phyloP scores from a whole-genome alignment of 257 asterid genomes.

The Gentiana macrophylla region DNA sequence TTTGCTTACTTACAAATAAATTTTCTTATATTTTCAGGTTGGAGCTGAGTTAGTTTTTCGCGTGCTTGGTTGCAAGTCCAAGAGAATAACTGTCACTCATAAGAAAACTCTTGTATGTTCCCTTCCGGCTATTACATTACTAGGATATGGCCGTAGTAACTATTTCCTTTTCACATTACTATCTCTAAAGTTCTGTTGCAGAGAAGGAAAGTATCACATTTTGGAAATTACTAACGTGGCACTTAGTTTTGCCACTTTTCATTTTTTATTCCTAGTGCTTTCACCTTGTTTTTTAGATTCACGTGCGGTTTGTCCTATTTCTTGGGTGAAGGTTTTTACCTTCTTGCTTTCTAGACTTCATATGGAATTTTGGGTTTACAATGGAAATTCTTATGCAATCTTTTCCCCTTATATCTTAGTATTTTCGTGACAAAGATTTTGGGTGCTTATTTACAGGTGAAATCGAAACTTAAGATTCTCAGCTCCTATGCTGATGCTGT shows the following conservation, averaged over 20 bases:
- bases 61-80: slow-evolving; percentile 95
- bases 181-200: not conserved
- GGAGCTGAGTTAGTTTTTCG: slow-evolving; percentile 84
- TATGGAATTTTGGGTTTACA: not conserved
- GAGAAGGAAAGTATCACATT: not conserved
- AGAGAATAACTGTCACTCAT: slow-evolving; percentile 92
- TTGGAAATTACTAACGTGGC: no score
- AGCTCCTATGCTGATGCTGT: slow-evolving; percentile 75
- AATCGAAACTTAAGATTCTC: slow-evolving; percentile 72
- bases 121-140: slow-evolving; percentile 14
- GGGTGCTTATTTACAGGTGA: slow-evolving; percentile 38
- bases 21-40: slow-evolving; percentile 42
- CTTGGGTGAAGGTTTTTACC: no score
- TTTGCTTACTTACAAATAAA: slow-evolving; percentile 4
- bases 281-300: no score
- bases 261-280: no score
- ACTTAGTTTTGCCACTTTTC: no score
- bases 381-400: not conserved
- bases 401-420: no score
- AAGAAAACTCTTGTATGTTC: slow-evolving; percentile 86
- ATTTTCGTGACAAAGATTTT: not conserved
- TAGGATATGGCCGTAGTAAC: not conserved
- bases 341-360: not conserved
- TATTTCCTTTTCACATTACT: not conserved
- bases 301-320: no score